Evolutionary conservation across 2,329 filamentous ascomycete species (phyloP).

Genomic region (Helotiales sp.): DNA sequence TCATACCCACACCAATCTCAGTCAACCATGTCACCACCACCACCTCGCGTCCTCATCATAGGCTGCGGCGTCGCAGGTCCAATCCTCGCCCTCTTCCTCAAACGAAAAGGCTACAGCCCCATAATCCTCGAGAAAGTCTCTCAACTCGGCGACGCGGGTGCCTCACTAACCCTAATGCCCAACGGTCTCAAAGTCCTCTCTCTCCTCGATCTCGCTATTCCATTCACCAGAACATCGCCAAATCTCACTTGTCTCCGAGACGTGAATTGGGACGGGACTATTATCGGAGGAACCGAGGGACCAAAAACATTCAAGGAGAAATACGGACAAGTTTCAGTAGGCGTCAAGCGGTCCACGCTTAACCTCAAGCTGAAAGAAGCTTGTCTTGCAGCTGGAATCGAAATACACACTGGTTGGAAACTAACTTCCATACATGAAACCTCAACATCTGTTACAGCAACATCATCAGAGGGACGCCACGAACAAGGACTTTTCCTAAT

Average conservation of each 20-base stretch:
- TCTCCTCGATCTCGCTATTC: neutral
- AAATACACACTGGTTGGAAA: slow-evolving; percentile 10
- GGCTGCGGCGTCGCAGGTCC: slow-evolving; percentile 17
- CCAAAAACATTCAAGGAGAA: neutral
- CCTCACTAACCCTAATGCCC: slow-evolving; percentile 6
- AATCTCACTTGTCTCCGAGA: neutral
- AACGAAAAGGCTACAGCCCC: slow-evolving; percentile 17
- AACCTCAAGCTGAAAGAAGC: slow-evolving; percentile 8
- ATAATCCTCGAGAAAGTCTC: slow-evolving; percentile 15
- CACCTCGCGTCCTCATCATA: slow-evolving; percentile 13
- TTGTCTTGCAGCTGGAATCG: neutral
- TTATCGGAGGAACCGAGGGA: neutral
- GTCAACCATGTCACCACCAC: too few species aligned
- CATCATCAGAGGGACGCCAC: neutral
- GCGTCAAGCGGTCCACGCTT: slow-evolving; percentile 3
- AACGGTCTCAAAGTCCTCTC: slow-evolving; percentile 4
- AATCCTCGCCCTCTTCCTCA: slow-evolving; percentile 13
- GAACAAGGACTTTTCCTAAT: slow-evolving; percentile 10
- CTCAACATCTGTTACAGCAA: neutral
- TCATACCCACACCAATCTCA: too few species aligned
- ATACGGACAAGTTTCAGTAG: slow-evolving; percentile 14
- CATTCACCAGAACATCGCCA: neutral
- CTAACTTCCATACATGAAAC: slow-evolving; percentile 5
- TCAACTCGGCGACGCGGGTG: slow-evolving; percentile 3
- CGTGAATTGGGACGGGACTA: neutral